Evolutionary conservation across 1,284 basidiomycete genomes (phyloP), one percentile per base, ranked within the genome.

Genomic region (Trichosporon sp.): DNA sequence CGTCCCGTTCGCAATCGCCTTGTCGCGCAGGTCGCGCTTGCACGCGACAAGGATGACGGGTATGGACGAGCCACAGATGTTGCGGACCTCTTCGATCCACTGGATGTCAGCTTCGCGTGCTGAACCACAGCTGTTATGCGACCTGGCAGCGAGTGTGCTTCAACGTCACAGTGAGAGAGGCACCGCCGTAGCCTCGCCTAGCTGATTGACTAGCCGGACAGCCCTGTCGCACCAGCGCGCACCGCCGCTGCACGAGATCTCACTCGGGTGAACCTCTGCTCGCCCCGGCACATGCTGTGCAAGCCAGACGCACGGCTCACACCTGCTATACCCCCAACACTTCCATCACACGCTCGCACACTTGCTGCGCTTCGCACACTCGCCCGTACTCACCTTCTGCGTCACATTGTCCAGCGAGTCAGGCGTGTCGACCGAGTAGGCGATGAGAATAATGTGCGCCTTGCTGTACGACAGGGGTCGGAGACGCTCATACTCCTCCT

Each of bases 391-490:
- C 74, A 89, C 92, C 86, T 98, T 97, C 68, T 89, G 88, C 19
- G 88, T 86, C 19, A 98, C 95, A 81, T 98, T 98, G 71, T 98
- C 95, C 66, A 98, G 83, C 58, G 92, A 95, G 81, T 98, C 95
- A 29, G 93, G 94, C 21, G 94, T 94, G 81, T 98, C 95, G 76
- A 99, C 89, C 54, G 92, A 87, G 76, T 95, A 99, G 23, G 94
- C 95, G 75, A 99, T 98, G 69, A 99, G 86, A 78, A 99, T 97
- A 74, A 99, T 92, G 81, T 99, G 95, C 62, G 95, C 95, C 83
- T 96, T 93, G 57, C 94, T 94, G 81, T 98, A 98, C 27, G 93
- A 96, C 78, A 99, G 87, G 32, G 95, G 95, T 69, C 95, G 88
- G 69, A 98, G 84, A 68, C 95, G 86, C 80, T 98, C 95, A 80